These are phyloP conservation scores for Clarireedia monteithiana DNA, from an alignment of 2,329 filamentous ascomycete species.

Conservation along the genomic window DNA sequence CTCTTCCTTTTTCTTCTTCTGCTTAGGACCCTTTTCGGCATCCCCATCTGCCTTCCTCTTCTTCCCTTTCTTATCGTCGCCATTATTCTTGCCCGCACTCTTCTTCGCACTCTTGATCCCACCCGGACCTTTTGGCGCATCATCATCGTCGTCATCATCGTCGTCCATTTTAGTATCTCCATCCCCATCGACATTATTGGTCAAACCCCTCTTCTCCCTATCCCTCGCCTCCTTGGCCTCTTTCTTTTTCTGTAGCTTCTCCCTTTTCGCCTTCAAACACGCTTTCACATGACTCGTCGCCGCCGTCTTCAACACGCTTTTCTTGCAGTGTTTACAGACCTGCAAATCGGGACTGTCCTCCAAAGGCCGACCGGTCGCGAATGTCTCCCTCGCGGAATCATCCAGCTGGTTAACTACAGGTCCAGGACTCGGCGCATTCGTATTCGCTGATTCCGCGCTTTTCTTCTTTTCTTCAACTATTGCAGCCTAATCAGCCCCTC, in stretches of 20 bases:
- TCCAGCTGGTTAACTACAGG: constrained; percentile 63
- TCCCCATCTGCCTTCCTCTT: constrained; percentile 71
- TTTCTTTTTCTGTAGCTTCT: constrained; percentile 30
- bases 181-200: constrained; percentile 27
- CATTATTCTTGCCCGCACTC: constrained; percentile 56
- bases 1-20: constrained; percentile 94
- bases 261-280: constrained; percentile 60
- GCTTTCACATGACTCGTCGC: constrained; percentile 74
- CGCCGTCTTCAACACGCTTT: constrained; percentile 68
- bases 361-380: constrained; percentile 72
- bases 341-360: constrained; percentile 74
- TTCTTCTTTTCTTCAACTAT: constrained; percentile 48
- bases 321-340: constrained; percentile 91
- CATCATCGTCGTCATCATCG: constrained; percentile 33
- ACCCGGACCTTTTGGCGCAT: constrained; percentile 34
- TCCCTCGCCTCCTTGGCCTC: constrained; percentile 30
- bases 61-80: constrained; percentile 54
- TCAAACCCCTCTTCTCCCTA: constrained; percentile 35
- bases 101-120: constrained; percentile 46
- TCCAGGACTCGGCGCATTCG: constrained; percentile 40
- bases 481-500: constrained; percentile 2
- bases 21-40: constrained; percentile 74
- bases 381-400: constrained; percentile 67
- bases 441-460: constrained; percentile 33
- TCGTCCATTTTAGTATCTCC: constrained; percentile 31